phyloP scores from a whole-genome alignment of 2,329 filamentous ascomycete genomes.

The Fusarium oligoseptatum region DNA sequence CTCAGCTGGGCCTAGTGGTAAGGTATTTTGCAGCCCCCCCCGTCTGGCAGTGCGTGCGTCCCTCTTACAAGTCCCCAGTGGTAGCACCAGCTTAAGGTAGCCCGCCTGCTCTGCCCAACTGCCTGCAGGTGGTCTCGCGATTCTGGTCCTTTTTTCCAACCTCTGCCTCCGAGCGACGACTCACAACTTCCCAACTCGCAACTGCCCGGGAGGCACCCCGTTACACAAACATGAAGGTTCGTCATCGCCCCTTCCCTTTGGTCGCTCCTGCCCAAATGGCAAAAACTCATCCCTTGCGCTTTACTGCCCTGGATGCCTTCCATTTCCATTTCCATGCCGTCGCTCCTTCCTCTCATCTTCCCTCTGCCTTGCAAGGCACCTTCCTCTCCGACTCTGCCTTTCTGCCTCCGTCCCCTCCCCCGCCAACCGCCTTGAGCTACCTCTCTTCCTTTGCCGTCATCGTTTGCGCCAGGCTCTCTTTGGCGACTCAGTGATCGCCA shows the following conservation, averaged over 20 bases:
- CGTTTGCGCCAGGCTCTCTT: constrained; percentile 24
- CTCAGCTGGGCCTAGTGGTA: constrained; percentile 25
- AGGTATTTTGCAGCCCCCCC: constrained; percentile 3
- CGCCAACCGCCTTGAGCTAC: constrained; percentile 14
- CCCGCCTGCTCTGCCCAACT: constrained; percentile 36
- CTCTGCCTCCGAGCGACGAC: constrained; percentile 37
- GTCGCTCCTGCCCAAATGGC: constrained; percentile 26
- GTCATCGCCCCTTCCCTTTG: constrained; percentile 43
- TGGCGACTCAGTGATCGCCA: constrained; percentile 31
- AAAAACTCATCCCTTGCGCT: constrained; percentile 17
- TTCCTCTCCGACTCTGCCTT: constrained; percentile 5
- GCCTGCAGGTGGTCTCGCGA: constrained; percentile 36
- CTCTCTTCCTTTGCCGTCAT: constrained; percentile 16
- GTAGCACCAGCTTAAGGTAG: constrained; percentile 44
- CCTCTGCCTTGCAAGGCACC: constrained; percentile 16
- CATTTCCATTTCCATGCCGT: constrained; percentile 3
- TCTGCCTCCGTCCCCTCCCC: constrained; percentile 27
- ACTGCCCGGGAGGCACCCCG: constrained; percentile 47
- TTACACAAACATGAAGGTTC: constrained; percentile 56
- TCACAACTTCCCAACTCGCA: constrained; percentile 43
- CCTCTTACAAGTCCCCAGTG: constrained; percentile 2
- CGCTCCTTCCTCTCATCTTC: constrained; percentile 16
- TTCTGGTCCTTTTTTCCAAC: constrained; percentile 40
- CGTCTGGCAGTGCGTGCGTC: constrained; percentile 12
- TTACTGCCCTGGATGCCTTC: constrained; percentile 8